Percentiles rank a stretch among this genome's conserved stretches.
These are phyloP conservation scores for Triadica sebifera DNA, from an alignment of 345 rosid species.

Conservation along the genomic window DNA sequence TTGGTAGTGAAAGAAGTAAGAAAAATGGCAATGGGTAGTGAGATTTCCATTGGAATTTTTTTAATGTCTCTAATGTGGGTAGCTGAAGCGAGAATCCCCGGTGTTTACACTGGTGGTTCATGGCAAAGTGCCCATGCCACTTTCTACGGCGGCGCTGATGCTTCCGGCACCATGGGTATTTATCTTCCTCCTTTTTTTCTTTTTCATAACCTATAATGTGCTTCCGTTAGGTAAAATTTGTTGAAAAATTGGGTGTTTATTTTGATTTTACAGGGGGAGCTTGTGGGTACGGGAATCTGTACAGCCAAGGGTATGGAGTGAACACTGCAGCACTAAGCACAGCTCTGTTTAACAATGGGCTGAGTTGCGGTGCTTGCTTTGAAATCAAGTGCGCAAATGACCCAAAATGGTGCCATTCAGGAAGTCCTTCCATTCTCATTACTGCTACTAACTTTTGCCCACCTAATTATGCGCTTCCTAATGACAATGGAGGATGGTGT, in stretches of 20 bases:
- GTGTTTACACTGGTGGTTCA: slow-evolving; percentile 25
- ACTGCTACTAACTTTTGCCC: slow-evolving; percentile 86
- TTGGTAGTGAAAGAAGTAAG: slow-evolving; percentile 5
- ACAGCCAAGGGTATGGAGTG: slow-evolving; percentile 63
- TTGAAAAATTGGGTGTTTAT: not conserved
- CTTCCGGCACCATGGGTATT: slow-evolving; percentile 40
- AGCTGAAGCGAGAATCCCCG: slow-evolving; percentile 32
- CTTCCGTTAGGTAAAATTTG: not conserved
- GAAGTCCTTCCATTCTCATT: slow-evolving; percentile 52
- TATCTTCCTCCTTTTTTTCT: not conserved
- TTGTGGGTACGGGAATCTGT: slow-evolving; percentile 72
- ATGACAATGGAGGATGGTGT: slow-evolving; percentile 79
- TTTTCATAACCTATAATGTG: not conserved
- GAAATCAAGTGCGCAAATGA: slow-evolving; percentile 57
- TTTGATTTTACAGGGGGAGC: slow-evolving; percentile 55
- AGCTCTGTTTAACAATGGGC: slow-evolving; percentile 60
- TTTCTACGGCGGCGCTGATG: slow-evolving; percentile 35
- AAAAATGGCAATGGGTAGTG: slow-evolving; percentile 7
- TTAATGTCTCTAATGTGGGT: slow-evolving; percentile 11
- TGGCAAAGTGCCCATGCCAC: slow-evolving; percentile 41
- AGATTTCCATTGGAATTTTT: not conserved
- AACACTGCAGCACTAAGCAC: slow-evolving; percentile 68
- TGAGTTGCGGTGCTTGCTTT: slow-evolving; percentile 66
- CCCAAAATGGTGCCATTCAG: slow-evolving; percentile 62
- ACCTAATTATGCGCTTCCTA: slow-evolving; percentile 59